phyloP scores from a whole-genome alignment of 441 rosid species.

The Omphalea diandra region DNA sequence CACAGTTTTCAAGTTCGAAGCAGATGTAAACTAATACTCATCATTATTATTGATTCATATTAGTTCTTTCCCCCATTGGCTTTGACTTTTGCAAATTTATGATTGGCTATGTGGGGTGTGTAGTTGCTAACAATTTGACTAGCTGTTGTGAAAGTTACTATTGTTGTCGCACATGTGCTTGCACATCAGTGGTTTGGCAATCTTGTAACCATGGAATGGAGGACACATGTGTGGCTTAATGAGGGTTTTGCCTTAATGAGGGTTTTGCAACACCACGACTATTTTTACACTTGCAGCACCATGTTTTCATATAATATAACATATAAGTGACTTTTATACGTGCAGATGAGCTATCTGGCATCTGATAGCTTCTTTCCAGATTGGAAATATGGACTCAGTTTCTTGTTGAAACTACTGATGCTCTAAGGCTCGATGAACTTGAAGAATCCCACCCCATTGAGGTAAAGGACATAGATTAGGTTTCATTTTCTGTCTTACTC shows the following conservation, averaged over 20 bases:
- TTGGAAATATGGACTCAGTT: constrained; percentile 99
- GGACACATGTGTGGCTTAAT: constrained; percentile 97
- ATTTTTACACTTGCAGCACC: background rate
- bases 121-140: constrained; percentile 12
- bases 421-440: constrained; percentile 88
- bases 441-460: too few species aligned
- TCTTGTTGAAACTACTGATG: constrained; percentile 74
- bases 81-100: constrained; percentile 9
- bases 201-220: constrained; percentile 99
- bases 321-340: constrained; percentile 20
- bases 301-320: background rate
- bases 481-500: background rate
- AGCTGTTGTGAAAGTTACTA: constrained; percentile 61
- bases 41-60: background rate
- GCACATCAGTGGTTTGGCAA: constrained; percentile 99
- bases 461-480: background rate
- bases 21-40: background rate
- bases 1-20: constrained; percentile 9
- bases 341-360: constrained; percentile 96
- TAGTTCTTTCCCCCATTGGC: constrained; percentile 7
- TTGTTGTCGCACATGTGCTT: constrained; percentile 93
- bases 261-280: constrained; percentile 49
- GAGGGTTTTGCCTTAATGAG: constrained; percentile 99
- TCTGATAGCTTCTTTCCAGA: constrained; percentile 87
- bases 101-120: background rate